Evolutionary conservation across 345 rosid genomes (phyloP).

Genomic region (Syzygium grande): DNA sequence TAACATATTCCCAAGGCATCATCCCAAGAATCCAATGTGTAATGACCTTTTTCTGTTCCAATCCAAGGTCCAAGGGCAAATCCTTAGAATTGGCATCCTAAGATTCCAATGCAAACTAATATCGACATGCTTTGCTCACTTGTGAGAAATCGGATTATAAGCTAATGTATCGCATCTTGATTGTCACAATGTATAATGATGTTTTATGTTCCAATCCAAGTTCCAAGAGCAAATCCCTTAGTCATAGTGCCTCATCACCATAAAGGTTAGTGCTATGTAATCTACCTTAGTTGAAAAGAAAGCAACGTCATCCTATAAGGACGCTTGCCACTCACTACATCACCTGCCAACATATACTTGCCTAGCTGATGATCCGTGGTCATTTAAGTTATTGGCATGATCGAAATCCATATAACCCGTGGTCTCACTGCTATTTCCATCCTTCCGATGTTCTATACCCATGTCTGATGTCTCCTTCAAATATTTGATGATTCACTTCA

Average conservation of each 20-base stretch:
- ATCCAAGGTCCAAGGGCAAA: no score
- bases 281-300: neutral
- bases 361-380: neutral
- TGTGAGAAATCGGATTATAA: no score
- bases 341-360: neutral
- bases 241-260: neutral
- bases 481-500: neutral
- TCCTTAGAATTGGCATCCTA: no score
- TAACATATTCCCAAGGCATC: slow-evolving; percentile 52
- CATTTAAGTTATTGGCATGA: neutral
- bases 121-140: neutral
- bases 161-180: no score
- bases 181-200: neutral
- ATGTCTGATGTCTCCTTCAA: neutral
- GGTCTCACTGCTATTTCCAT: neutral
- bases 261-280: no score
- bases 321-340: neutral
- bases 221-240: neutral
- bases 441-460: no score
- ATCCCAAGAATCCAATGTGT: slow-evolving; percentile 8
- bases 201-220: neutral
- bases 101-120: no score
- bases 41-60: no score
- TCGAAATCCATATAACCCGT: neutral
- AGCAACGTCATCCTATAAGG: neutral